A percentile compares a stretch with the other conserved stretches of the same genome.
phyloP scores from a whole-genome alignment of 2,329 filamentous ascomycete species.

The Corniculantispora saksenae region DNA sequence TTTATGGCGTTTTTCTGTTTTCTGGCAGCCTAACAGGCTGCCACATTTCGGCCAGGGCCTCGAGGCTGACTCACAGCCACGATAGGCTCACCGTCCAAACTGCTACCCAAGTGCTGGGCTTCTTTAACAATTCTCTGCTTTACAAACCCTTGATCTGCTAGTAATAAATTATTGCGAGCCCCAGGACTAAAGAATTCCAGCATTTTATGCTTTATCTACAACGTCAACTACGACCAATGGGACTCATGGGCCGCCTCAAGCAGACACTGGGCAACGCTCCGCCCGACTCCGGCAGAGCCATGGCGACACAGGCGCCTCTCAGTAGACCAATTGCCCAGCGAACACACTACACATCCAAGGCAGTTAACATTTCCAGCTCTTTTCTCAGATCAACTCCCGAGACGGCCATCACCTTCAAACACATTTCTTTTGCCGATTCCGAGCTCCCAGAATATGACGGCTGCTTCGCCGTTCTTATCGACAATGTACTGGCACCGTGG shows the following conservation, averaged over 20 bases:
- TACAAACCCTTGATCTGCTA: no score
- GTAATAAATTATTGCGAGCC: no score
- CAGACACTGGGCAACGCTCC: neutral
- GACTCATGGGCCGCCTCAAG: neutral
- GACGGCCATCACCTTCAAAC: conserved; percentile 40
- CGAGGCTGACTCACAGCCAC: neutral
- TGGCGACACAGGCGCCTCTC: neutral
- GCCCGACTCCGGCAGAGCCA: neutral
- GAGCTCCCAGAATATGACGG: conserved; percentile 52
- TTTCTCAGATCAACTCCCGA: conserved; percentile 47
- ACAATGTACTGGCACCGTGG: conserved; percentile 52
- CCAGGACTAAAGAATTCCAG: no score
- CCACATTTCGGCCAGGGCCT: neutral
- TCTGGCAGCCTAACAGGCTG: neutral
- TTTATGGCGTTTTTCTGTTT: neutral
- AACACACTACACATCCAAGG: conserved; percentile 32
- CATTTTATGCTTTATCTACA: no score
- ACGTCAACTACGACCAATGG: no score
- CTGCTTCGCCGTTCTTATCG: conserved; percentile 59
- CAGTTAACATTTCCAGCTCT: conserved; percentile 38
- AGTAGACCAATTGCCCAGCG: neutral
- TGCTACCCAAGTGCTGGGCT: neutral
- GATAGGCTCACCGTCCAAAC: neutral
- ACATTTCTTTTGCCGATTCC: conserved; percentile 54
- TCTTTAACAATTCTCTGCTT: neutral